phyloP scores from a whole-genome alignment of 495 filamentous ascomycete genomes.

The Neurospora sp. region DNA sequence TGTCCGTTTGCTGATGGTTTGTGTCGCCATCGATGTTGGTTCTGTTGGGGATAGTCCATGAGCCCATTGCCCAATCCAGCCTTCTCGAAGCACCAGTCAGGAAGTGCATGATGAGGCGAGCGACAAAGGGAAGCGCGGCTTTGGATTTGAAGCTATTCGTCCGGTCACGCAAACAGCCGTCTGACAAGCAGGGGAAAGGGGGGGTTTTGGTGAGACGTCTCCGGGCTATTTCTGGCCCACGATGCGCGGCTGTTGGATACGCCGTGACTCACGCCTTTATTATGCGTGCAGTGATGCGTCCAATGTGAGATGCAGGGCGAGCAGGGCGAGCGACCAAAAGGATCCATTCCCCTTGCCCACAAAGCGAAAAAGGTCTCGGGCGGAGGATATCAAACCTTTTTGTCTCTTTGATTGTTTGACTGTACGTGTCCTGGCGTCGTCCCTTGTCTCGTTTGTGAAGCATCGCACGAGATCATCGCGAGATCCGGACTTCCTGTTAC shows the following conservation, averaged over 20 bases:
- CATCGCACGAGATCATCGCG: background rate
- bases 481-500: background rate
- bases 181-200: background rate
- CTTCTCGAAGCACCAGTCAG: background rate
- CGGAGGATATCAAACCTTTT: background rate
- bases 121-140: background rate
- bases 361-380: no score
- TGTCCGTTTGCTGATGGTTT: background rate
- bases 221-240: background rate
- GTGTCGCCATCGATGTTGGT: background rate
- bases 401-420: background rate
- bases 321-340: background rate
- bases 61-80: background rate
- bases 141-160: background rate
- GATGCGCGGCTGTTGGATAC: background rate
- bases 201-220: background rate
- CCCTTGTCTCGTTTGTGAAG: background rate
- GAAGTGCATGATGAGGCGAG: background rate
- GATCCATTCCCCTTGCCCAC: no score
- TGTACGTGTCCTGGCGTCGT: background rate
- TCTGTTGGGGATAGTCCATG: background rate
- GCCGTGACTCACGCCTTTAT: background rate
- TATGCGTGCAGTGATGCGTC: background rate
- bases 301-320: background rate
- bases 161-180: background rate